These are phyloP conservation scores for Chytriomyces sp. DNA, from an alignment of 192 early-diverging fungal species.

Conservation along the genomic window DNA sequence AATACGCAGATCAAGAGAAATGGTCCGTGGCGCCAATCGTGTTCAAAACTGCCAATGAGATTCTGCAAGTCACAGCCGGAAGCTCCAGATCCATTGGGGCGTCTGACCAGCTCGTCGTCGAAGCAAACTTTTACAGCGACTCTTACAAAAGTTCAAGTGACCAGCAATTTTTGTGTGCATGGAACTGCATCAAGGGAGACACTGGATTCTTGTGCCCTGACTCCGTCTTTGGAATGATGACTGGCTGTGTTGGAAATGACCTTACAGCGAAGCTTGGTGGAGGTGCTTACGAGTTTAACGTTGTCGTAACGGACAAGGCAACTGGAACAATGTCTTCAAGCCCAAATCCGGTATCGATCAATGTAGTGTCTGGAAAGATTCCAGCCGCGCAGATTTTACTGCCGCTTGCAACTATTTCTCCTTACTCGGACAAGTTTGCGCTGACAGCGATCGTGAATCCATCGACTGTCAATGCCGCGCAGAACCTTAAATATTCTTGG, in stretches of 20 bases:
- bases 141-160: neutral
- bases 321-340: conserved; percentile 5
- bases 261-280: conserved; percentile 7
- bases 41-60: conserved; percentile 30
- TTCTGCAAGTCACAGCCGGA: conserved; percentile 31
- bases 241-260: conserved; percentile 19
- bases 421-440: conserved; percentile 26
- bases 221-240: neutral
- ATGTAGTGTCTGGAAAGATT: conserved; percentile 4
- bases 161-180: conserved; percentile 16
- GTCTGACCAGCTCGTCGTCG: conserved; percentile 9
- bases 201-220: conserved; percentile 22
- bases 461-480: conserved; percentile 1
- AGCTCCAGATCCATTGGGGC: conserved; percentile 21
- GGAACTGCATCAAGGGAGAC: conserved; percentile 23
- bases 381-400: conserved; percentile 13
- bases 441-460: conserved; percentile 30
- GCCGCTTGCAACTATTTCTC: conserved; percentile 7
- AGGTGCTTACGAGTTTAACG: conserved; percentile 16
- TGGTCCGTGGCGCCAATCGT: neutral
- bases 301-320: conserved; percentile 11
- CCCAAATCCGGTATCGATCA: neutral
- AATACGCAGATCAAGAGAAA: conserved; percentile 18
- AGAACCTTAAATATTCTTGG: conserved; percentile 34
- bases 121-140: conserved; percentile 22